Evolutionary conservation across 345 rosid species (phyloP).

Genomic region (Camelina laxa): DNA sequence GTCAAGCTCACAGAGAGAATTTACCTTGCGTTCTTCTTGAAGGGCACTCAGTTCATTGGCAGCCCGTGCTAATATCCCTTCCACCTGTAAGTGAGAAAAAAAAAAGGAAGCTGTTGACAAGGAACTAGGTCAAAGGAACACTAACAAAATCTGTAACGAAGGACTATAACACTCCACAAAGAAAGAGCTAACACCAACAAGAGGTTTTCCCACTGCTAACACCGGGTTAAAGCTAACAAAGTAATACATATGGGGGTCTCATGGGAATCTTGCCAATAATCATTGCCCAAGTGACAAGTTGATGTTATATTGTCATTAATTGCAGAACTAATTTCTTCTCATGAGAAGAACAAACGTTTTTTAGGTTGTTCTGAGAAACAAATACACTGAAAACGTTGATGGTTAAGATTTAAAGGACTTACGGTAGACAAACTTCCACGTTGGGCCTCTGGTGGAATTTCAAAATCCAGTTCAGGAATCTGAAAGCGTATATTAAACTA

Average conservation of each 20-base stretch:
- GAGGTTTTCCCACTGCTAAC: not conserved
- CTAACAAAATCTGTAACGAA: conserved; percentile 4
- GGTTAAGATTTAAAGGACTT: conserved; percentile 37
- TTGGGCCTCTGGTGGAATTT: conserved; percentile 97
- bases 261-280: not conserved
- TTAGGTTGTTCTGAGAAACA: not conserved
- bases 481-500: conserved; percentile 40
- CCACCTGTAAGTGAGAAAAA: conserved; percentile 52
- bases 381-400: not conserved
- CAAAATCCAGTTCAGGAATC: conserved; percentile 95
- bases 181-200: not conserved
- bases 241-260: not conserved
- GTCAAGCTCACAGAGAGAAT: not conserved
- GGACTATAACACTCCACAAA: not conserved
- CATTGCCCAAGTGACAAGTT: not conserved
- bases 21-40: conserved; percentile 91
- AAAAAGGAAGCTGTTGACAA: not conserved
- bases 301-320: not conserved
- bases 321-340: not conserved
- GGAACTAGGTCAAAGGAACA: not conserved
- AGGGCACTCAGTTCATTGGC: conserved; percentile 85
- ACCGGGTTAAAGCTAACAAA: not conserved
- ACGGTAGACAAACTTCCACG: conserved; percentile 92
- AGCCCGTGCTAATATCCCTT: conserved; percentile 81
- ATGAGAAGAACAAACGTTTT: not conserved